Base-by-base conservation (phyloP, 2,329 filamentous ascomycete species). In the Pseudomassariella vexata region DNA sequence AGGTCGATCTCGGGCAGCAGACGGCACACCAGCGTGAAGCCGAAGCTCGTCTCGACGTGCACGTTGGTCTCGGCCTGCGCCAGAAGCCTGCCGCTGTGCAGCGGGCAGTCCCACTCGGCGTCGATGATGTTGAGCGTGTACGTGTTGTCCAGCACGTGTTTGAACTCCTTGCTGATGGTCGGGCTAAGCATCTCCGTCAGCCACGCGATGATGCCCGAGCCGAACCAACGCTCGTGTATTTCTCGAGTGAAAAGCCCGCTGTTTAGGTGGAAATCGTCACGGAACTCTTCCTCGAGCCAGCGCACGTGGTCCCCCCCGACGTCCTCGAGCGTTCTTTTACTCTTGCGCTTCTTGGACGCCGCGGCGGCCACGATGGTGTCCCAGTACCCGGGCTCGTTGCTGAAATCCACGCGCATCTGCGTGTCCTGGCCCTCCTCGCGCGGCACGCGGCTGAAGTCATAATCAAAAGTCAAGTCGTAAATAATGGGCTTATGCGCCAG, bases 391-490 rank as follows among this genome's bases (percentile, higher is more conserved):
- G 39, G 32, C 22, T 57, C 21, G 40, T 64, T 59, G 30, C 47
- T 53, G 36, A 47, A 63, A 42, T 65, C 60, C 34, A 65, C 52
- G 5, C 61, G 55, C 35, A 63, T 40, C 34, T 56, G 45, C 2
- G 49, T 54, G 14, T 53, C 38, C 3, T 48, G 46, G 4, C 42
- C 33, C 21, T 23, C 21, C 31, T 56, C 51, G 5, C 53, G 46
- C 2, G 48, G 55, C 6, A 62, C 47, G 1, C 47, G 42, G 1
- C 18, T 24, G 30, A 59, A 62, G 37, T 62, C 49, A 34, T 62
- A 65, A 41, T 64, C 56, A 29, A 63, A 64, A 0, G 50, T 58
- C 5, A 65, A 36, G 26, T 61, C 50, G 24, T 53, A 60, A 2
- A 62, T 43, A 5, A 35, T 17, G 2, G 45, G 37, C 10, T 23